Base-by-base conservation (phyloP, 2,329 filamentous ascomycete genomes). In the Clonostachys rhizophaga region DNA sequence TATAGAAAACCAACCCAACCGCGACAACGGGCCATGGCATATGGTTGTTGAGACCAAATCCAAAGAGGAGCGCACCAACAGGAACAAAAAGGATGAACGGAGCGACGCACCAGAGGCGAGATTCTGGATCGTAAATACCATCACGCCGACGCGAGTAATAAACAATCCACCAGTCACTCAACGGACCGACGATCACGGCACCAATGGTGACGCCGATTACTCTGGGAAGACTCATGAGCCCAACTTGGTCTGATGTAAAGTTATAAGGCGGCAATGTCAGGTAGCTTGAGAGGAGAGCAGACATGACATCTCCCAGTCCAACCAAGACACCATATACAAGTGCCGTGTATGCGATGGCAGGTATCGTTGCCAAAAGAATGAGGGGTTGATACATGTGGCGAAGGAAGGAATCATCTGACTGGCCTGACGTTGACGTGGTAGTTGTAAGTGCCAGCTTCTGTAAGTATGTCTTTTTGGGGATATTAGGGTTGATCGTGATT, bases 91-190 rank as follows among this genome's bases (percentile, higher is more conserved):
- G 24, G 24, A 30, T 30, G 24, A 30, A 30, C 4, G 24, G 24
- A 10, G 9, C 24, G 24, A 30, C 57, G 30, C 68, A 48, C 64
- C 65, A 70, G 8, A 75, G 60, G 8, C 70, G 60, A 58, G 68
- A 68, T 48, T 75, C 70, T 0, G 70, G 71, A 41, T 75, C 70
- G 45, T 65, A 69, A 6, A 71, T 60, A 1, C 69, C 70, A 2
- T 55, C 53, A 42, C 69, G 68, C 10, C 64, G 54, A 24, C 57
- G 59, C 0, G 69, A 58, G 3, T 70, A 50, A 2, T 42, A 59
- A 2, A 72, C 18, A 34, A 68, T 66, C 16, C 56, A 59, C 49
- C 54, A 56, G 45, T 72, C 68, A 44, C 60, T 66, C 12, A 70
- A 33, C 7, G 58, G 61, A 3, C 66, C 69, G 14, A 60, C 50